phyloP scores from a whole-genome alignment of 805 yeast genomes.

The Kodamaea neixiangensis region DNA sequence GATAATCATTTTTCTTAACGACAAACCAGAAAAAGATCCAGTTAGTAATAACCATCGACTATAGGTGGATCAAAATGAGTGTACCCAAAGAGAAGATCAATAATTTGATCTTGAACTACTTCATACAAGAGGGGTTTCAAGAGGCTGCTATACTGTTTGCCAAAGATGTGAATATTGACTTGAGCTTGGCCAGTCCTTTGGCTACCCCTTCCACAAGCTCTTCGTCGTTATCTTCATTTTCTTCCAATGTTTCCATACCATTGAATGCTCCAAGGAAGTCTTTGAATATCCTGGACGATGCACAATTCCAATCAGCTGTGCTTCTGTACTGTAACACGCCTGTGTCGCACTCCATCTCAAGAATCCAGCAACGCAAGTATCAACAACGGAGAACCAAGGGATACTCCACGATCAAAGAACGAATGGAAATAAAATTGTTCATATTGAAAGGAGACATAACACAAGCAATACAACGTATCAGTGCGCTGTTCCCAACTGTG shows the following conservation, averaged over 20 bases:
- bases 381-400: conserved; percentile 29
- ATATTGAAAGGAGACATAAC: conserved; percentile 64
- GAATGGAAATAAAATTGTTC: conserved; percentile 54
- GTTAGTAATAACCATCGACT: too few species aligned
- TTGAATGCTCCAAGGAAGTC: background rate
- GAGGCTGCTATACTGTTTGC: conserved; percentile 65
- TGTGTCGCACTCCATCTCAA: background rate
- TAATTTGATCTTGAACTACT: conserved; percentile 65
- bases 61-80: background rate
- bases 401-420: conserved; percentile 49
- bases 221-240: background rate
- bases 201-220: background rate
- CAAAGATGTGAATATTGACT: conserved; percentile 49
- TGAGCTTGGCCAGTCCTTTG: conserved; percentile 1
- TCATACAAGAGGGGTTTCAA: conserved; percentile 76
- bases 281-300: conserved; percentile 14
- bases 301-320: conserved; percentile 15
- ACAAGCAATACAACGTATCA: conserved; percentile 56
- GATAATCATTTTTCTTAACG: too few species aligned
- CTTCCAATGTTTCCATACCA: background rate
- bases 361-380: background rate
- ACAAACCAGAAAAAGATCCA: too few species aligned
- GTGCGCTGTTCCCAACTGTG: conserved; percentile 61
- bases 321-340: conserved; percentile 11
- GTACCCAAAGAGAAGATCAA: conserved; percentile 43